These are phyloP conservation scores for Claviceps maximensis DNA, from an alignment of 2,329 filamentous ascomycete species.

Conservation along the genomic window DNA sequence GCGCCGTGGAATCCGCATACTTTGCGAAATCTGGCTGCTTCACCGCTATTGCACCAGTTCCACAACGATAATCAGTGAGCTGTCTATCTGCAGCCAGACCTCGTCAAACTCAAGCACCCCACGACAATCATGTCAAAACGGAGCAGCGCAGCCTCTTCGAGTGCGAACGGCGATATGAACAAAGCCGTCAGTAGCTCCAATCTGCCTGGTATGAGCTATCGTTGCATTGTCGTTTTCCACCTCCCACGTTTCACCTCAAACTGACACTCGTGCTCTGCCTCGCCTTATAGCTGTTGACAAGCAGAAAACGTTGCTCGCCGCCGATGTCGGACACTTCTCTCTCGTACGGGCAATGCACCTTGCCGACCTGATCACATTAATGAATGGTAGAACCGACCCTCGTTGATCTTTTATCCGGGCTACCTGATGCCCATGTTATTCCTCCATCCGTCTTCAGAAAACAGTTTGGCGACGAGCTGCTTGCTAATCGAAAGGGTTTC, in stretches of 20 bases:
- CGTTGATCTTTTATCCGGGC: neutral
- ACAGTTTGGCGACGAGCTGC: neutral
- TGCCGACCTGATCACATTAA: conserved; percentile 70
- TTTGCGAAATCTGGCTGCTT: neutral
- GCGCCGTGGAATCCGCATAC: neutral
- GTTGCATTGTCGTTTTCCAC: neutral
- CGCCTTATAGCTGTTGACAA: conserved; percentile 48
- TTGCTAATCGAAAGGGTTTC: neutral
- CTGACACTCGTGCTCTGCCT: neutral
- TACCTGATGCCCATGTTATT: neutral
- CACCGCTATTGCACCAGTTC: neutral
- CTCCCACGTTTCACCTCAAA: neutral
- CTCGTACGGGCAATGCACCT: conserved; percentile 59
- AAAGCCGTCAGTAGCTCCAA: conserved; percentile 18
- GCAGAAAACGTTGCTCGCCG: conserved; percentile 59
- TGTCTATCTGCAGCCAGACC: neutral
- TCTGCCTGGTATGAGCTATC: conserved; percentile 19
- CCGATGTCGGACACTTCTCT: conserved; percentile 61
- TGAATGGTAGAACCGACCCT: conserved; percentile 45
- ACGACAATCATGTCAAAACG: conserved; percentile 48
- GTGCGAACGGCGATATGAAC: conserved; percentile 13
- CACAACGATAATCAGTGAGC: neutral
- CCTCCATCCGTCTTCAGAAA: neutral
- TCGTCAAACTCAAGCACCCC: neutral
- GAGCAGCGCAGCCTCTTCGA: conserved; percentile 27